These are phyloP conservation scores for Mucor ambiguus DNA, from an alignment of 371 early-diverging fungal species.

Conservation along the genomic window DNA sequence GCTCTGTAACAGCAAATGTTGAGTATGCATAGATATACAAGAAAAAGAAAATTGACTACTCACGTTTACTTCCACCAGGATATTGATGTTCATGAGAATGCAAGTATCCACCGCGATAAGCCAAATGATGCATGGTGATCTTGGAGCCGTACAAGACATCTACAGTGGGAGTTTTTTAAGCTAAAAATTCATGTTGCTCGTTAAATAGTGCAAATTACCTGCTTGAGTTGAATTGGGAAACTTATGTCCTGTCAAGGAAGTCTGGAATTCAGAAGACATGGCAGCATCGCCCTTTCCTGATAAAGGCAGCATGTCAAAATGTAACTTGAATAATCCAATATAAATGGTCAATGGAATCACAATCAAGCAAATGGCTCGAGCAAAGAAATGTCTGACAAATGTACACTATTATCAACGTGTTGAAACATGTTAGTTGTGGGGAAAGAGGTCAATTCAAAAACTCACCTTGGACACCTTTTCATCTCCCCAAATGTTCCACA, in stretches of 20 bases:
- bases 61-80: conserved; percentile 80
- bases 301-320: conserved; percentile 74
- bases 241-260: conserved; percentile 73
- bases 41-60: conserved; percentile 1
- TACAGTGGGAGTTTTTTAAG: conserved; percentile 9
- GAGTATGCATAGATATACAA: neutral
- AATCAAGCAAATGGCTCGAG: conserved; percentile 78
- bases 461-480: conserved; percentile 47
- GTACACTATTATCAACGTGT: conserved; percentile 36
- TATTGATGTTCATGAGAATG: conserved; percentile 89
- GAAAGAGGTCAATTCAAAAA: neutral
- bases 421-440: too few species aligned
- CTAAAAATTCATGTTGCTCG: neutral
- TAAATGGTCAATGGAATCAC: conserved; percentile 83
- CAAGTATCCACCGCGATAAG: conserved; percentile 75
- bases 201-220: conserved; percentile 11
- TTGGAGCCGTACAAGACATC: conserved; percentile 80
- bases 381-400: conserved; percentile 64
- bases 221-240: conserved; percentile 46
- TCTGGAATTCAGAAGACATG: conserved; percentile 90
- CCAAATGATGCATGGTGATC: conserved; percentile 75
- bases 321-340: conserved; percentile 79
- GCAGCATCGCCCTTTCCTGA: conserved; percentile 91
- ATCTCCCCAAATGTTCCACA: conserved; percentile 83
- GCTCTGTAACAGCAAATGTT: conserved; percentile 40